These are phyloP conservation scores for Sugiyamaella chiloensis DNA, from an alignment of 805 yeast genomes.

Conservation along the genomic window DNA sequence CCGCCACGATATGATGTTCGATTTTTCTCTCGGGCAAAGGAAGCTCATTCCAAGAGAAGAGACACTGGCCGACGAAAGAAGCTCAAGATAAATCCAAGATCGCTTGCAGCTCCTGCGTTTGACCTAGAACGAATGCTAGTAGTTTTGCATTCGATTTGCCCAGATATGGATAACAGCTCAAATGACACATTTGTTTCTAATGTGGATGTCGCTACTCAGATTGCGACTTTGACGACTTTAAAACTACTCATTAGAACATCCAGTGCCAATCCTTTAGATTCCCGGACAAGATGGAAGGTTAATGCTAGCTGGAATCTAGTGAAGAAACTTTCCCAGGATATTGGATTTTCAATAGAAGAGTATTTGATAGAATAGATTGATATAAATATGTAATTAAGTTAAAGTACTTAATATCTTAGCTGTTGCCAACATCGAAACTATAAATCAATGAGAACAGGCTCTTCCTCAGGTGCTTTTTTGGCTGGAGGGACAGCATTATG, in stretches of 20 bases:
- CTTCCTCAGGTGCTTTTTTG: no score
- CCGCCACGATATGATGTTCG: constrained; percentile 67
- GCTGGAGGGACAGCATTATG: no score
- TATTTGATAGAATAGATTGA: constrained; percentile 46
- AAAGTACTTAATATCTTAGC: no score
- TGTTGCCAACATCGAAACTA: no score
- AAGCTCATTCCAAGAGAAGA: constrained; percentile 39
- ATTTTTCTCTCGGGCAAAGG: constrained; percentile 62
- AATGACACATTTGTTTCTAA: constrained; percentile 33
- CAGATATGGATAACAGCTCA: constrained; percentile 35
- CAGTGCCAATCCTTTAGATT: constrained; percentile 54
- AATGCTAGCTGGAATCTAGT: constrained; percentile 68
- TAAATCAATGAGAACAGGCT: constrained; percentile 25
- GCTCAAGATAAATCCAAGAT: constrained; percentile 53
- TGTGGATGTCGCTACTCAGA: constrained; percentile 43
- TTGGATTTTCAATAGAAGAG: constrained; percentile 62
- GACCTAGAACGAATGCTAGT: constrained; percentile 78
- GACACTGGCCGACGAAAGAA: constrained; percentile 43
- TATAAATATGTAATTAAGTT: no score
- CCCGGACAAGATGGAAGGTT: constrained; percentile 74
- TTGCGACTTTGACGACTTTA: constrained; percentile 56
- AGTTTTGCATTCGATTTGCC: constrained; percentile 67
- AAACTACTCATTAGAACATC: constrained; percentile 46
- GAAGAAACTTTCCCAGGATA: constrained; percentile 56
- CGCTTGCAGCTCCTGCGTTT: constrained; percentile 69